Evolutionary conservation across 2,329 filamentous ascomycete genomes (phyloP).

Genomic region (Xylariaceae sp.): DNA sequence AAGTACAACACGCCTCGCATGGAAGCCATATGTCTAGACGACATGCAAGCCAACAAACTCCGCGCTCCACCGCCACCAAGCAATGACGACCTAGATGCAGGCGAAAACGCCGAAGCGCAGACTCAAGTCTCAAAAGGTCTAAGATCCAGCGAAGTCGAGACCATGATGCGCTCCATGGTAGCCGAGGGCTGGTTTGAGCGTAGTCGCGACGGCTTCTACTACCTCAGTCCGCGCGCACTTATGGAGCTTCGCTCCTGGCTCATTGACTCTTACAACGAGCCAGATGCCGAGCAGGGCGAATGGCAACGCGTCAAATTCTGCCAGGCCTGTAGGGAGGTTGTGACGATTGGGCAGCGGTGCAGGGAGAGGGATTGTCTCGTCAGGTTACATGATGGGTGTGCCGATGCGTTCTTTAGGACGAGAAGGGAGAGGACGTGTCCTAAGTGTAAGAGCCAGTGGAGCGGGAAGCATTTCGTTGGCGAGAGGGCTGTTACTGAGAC

Average conservation of each 20-base stretch:
- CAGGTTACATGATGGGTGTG: slow-evolving; percentile 75
- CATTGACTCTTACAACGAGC: slow-evolving; percentile 84
- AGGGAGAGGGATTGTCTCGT: slow-evolving; percentile 63
- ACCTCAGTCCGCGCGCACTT: slow-evolving; percentile 71
- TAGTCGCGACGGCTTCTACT: slow-evolving; percentile 70
- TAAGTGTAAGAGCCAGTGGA: slow-evolving; percentile 53
- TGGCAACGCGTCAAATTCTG: slow-evolving; percentile 82
- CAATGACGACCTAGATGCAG: slow-evolving; percentile 28
- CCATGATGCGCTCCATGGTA: slow-evolving; percentile 65
- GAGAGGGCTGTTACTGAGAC: slow-evolving; percentile 56
- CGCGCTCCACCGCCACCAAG: slow-evolving; percentile 47
- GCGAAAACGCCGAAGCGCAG: slow-evolving; percentile 34
- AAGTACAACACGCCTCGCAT: slow-evolving; percentile 75
- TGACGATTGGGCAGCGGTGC: slow-evolving; percentile 82
- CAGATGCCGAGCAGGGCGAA: slow-evolving; percentile 55
- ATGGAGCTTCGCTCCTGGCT: slow-evolving; percentile 86
- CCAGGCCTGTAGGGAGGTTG: slow-evolving; percentile 82
- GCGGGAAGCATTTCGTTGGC: slow-evolving; percentile 49
- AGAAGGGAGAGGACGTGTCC: slow-evolving; percentile 64
- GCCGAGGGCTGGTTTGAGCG: slow-evolving; percentile 83
- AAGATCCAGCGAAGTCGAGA: slow-evolving; percentile 75
- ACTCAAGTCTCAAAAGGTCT: slow-evolving; percentile 50
- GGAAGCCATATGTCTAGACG: slow-evolving; percentile 79
- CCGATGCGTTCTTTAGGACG: slow-evolving; percentile 69
- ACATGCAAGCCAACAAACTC: slow-evolving; percentile 75